Conservation (phyloP, 108 stramenopile genomes). For the Seminavis robusta region DNA sequence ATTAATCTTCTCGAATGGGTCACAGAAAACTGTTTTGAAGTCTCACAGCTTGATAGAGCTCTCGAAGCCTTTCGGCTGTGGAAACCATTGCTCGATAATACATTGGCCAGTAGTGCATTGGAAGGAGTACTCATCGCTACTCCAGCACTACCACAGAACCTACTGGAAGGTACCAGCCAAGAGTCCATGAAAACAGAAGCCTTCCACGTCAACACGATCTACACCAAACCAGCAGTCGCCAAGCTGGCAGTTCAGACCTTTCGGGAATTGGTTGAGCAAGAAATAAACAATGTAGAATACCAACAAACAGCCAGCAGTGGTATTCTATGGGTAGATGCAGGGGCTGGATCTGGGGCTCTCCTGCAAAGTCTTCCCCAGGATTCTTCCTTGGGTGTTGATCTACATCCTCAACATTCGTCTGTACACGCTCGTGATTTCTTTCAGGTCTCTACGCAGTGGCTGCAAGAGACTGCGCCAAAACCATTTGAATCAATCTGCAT, state of each 20-base stretch:
- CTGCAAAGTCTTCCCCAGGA: slow-evolving; percentile 22
- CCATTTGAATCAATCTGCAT: slow-evolving; percentile 12
- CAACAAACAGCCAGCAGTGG: neutral
- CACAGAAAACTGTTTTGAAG: neutral
- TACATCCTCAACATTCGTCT: slow-evolving; percentile 2
- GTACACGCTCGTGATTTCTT: neutral
- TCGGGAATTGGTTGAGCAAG: slow-evolving; percentile 11
- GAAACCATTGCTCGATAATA: neutral
- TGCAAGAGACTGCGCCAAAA: neutral
- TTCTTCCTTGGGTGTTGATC: slow-evolving; percentile 33
- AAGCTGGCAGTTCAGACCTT: slow-evolving; percentile 21
- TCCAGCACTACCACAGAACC: slow-evolving; percentile 5
- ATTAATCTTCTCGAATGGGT: neutral
- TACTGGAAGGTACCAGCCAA: neutral
- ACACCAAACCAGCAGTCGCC: slow-evolving; percentile 23
- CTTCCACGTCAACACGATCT: slow-evolving; percentile 41
- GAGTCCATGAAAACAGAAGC: neutral
- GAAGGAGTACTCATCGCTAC: slow-evolving; percentile 32
- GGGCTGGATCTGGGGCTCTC: slow-evolving; percentile 34
- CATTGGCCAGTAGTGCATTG: slow-evolving; percentile 18
- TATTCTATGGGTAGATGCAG: slow-evolving; percentile 42
- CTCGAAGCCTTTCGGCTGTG: neutral
- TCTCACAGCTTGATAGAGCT: slow-evolving; percentile 1
- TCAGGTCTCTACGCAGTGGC: slow-evolving; percentile 13
- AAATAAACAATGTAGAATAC: too few relatives aligned